Conservation (phyloP, 129 eudicot genomes). For the Flaveria trinervia region DNA sequence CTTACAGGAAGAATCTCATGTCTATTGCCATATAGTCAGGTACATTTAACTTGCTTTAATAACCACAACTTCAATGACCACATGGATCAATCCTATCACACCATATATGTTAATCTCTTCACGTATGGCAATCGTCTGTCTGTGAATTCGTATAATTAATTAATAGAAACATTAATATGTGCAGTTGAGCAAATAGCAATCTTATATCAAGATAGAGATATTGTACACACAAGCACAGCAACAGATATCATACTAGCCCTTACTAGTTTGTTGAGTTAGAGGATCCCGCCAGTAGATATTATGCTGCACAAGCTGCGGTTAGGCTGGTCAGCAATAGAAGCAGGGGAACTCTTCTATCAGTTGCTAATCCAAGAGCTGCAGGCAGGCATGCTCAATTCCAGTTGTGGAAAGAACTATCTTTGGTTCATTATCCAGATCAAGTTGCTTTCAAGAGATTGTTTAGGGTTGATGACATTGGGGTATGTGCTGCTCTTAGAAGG, state of each 20-base stretch:
- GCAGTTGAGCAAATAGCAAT: slow-evolving; percentile 54
- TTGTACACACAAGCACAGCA: slow-evolving; percentile 69
- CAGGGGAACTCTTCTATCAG: slow-evolving; percentile 91
- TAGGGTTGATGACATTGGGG: slow-evolving; percentile 84
- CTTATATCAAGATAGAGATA: slow-evolving; percentile 76
- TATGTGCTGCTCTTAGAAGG: slow-evolving; percentile 56
- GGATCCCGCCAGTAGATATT: slow-evolving; percentile 68
- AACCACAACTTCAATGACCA: slow-evolving; percentile 3
- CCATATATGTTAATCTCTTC: slow-evolving; percentile 5
- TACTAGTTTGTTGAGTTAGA: slow-evolving; percentile 74
- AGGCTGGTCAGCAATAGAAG: slow-evolving; percentile 86
- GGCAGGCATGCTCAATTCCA: slow-evolving; percentile 64
- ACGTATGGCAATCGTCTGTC: neutral
- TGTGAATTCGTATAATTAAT: neutral
- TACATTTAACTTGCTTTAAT: slow-evolving; percentile 23
- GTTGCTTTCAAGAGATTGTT: slow-evolving; percentile 83
- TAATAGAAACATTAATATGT: neutral
- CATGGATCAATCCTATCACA: neutral
- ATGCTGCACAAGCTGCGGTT: slow-evolving; percentile 87
- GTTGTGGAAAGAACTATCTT: slow-evolving; percentile 67
- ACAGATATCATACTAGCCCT: slow-evolving; percentile 78
- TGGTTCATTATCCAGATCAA: slow-evolving; percentile 82
- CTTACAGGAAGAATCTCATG: slow-evolving; percentile 82
- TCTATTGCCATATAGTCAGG: slow-evolving; percentile 58
- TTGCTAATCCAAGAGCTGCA: slow-evolving; percentile 83